Conservation (phyloP, 192 early-diverging fungal species). For the Martensiomyces pterosporus region DNA sequence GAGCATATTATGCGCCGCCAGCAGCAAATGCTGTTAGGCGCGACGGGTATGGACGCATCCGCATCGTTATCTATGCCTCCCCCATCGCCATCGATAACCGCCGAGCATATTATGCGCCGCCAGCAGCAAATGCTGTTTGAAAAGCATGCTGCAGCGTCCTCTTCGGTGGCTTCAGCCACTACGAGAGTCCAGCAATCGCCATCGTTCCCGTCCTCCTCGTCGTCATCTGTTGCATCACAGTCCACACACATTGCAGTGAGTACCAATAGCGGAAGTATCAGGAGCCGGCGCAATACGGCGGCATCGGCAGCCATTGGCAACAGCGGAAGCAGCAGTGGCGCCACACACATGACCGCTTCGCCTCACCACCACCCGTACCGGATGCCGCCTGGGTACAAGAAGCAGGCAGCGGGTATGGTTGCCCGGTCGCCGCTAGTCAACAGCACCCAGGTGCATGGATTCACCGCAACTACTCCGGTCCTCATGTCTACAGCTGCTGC, state of each 20-base stretch:
- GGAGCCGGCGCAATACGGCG: conserved; percentile 8
- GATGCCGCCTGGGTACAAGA: background rate
- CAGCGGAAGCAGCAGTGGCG: conserved; percentile 1
- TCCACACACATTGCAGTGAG: no score
- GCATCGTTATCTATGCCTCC: conserved; percentile 25
- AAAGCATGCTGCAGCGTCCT: no score
- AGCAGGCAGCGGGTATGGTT: no score
- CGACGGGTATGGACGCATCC: no score
- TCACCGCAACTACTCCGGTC: background rate
- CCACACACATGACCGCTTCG: conserved; percentile 2
- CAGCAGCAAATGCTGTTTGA: conserved; percentile 15
- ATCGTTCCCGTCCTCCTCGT: conserved; percentile 8
- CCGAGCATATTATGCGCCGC: conserved; percentile 37
- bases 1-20: conserved; percentile 18
- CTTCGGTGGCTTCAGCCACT: no score
- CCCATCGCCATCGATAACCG: conserved; percentile 39
- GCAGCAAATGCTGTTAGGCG: no score
- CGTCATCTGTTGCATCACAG: no score
- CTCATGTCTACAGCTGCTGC: background rate
- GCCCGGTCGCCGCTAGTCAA: background rate
- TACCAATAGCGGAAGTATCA: conserved; percentile 3
- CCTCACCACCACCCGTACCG: conserved; percentile 30
- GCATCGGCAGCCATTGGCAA: background rate
- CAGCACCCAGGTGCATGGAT: background rate
- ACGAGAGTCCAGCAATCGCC: conserved; percentile 14